A percentile compares a stretch with the other conserved stretches of the same genome.
phyloP scores from a whole-genome alignment of 2,329 filamentous ascomycete genomes.

The Daldinia sp. region DNA sequence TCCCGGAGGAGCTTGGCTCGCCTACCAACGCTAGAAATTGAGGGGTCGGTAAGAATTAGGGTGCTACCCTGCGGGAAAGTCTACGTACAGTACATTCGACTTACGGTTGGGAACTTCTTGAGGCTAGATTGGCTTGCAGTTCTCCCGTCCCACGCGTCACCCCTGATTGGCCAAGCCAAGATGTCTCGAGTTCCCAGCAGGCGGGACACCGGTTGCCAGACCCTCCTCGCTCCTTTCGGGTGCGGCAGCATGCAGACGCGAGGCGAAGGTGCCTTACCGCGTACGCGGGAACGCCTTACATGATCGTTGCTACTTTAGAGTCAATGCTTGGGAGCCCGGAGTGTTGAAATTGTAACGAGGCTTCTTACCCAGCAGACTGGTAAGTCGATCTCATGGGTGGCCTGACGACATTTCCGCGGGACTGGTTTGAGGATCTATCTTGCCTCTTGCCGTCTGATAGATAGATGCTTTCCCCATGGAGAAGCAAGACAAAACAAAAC shows the following conservation, averaged over 20 bases:
- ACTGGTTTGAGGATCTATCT: constrained; percentile 25
- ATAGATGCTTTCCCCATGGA: constrained; percentile 15
- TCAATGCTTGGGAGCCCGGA: constrained; percentile 25
- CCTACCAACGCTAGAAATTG: constrained; percentile 38
- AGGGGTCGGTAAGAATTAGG: constrained; percentile 41
- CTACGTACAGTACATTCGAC: constrained; percentile 14
- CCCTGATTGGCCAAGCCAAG: constrained; percentile 41
- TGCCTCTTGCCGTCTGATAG: constrained; percentile 15
- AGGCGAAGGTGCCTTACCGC: constrained; percentile 43
- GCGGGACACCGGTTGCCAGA: constrained; percentile 36
- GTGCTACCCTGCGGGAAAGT: constrained; percentile 39
- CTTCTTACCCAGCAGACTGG: constrained; percentile 39
- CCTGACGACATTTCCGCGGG: constrained; percentile 23
- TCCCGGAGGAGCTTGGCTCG: constrained; percentile 40
- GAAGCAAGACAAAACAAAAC: constrained; percentile 13
- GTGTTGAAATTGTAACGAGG: constrained; percentile 29
- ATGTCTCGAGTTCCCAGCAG: constrained; percentile 34
- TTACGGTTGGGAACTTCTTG: constrained; percentile 28
- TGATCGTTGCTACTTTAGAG: constrained; percentile 28
- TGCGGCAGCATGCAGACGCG: constrained; percentile 42
- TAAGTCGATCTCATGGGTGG: constrained; percentile 37
- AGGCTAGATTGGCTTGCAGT: constrained; percentile 43
- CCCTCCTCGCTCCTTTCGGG: constrained; percentile 32
- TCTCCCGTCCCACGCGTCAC: constrained; percentile 25
- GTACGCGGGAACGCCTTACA: constrained; percentile 39